phyloP scores from a whole-genome alignment of 1,284 basidiomycete species.

The Ganoderma leucocontextum region DNA sequence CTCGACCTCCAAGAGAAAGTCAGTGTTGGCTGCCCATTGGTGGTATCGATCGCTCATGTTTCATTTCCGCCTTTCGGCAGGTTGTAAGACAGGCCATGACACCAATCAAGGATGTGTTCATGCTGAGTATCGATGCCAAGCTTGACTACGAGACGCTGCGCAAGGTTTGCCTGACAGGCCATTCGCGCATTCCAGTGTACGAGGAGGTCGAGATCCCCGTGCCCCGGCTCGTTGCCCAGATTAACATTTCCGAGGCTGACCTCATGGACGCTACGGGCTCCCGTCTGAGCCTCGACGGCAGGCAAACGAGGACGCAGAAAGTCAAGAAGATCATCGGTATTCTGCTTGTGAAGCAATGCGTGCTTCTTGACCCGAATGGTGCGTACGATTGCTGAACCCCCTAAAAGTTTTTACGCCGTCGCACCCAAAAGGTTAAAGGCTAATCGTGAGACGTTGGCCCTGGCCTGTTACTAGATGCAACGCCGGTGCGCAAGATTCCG shows the following conservation, averaged over 20 bases:
- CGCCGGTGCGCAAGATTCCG: constrained; percentile 80
- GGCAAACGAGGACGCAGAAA: constrained; percentile 46
- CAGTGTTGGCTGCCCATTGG: constrained; percentile 47
- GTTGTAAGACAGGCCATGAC: constrained; percentile 74
- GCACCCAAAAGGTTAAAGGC: constrained; percentile 10
- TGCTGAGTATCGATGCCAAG: constrained; percentile 83
- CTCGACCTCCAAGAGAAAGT: constrained; percentile 76
- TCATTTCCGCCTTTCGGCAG: constrained; percentile 15
- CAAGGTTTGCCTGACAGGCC: constrained; percentile 79
- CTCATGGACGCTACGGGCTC: constrained; percentile 24
- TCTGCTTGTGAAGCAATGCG: constrained; percentile 85
- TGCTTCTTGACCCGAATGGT: constrained; percentile 90
- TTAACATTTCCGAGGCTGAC: constrained; percentile 27
- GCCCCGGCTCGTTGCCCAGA: constrained; percentile 39
- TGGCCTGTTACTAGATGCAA: constrained; percentile 60
- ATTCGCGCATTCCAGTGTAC: constrained; percentile 81
- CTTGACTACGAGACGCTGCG: constrained; percentile 83
- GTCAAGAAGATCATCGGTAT: constrained; percentile 85
- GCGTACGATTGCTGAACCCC: constrained; percentile 8
- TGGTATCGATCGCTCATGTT: constrained; percentile 37
- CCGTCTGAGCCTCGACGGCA: constrained; percentile 29
- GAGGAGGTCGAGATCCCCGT: constrained; percentile 74
- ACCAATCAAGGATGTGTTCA: constrained; percentile 80
- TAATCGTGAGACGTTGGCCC: constrained; percentile 15
- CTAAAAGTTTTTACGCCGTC: neutral